Evolutionary conservation across 371 early-diverging fungal genomes (phyloP).

Genomic region (Mucor plumbeus): DNA sequence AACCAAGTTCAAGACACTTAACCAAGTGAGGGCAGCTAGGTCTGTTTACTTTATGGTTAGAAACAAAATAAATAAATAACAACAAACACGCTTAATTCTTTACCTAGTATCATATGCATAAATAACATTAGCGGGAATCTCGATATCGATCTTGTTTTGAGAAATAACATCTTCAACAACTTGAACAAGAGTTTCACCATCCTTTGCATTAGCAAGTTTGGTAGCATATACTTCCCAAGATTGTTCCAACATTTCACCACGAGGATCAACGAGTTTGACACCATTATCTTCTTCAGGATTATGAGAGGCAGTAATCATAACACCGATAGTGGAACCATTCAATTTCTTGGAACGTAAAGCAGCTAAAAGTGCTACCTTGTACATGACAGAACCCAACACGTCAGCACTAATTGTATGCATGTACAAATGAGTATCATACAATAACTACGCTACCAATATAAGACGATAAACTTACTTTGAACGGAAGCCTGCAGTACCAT

Average conservation of each 20-base stretch:
- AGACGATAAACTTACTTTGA: slow-evolving; percentile 63
- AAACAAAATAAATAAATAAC: not conserved
- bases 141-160: slow-evolving; percentile 74
- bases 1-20: slow-evolving; percentile 80
- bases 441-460: not conserved
- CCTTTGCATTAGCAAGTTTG: slow-evolving; percentile 87
- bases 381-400: slow-evolving; percentile 89
- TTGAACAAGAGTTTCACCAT: slow-evolving; percentile 68
- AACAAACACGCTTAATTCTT: slow-evolving; percentile 1
- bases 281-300: slow-evolving; percentile 99
- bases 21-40: slow-evolving; percentile 90
- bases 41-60: slow-evolving; percentile 27
- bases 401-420: slow-evolving; percentile 61
- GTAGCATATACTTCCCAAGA: slow-evolving; percentile 97
- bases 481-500: slow-evolving; percentile 99
- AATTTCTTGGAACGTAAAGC: slow-evolving; percentile 89
- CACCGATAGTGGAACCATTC: slow-evolving; percentile 91
- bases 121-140: slow-evolving; percentile 72
- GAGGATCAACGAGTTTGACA: slow-evolving; percentile 98
- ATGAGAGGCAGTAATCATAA: slow-evolving; percentile 99
- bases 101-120: slow-evolving; percentile 95
- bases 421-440: no score
- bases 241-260: slow-evolving; percentile 98
- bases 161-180: slow-evolving; percentile 70
- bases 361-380: slow-evolving; percentile 93